These are phyloP conservation scores for Albophoma yamanashiensis DNA, from an alignment of 2,329 filamentous ascomycete genomes.

Conservation along the genomic window DNA sequence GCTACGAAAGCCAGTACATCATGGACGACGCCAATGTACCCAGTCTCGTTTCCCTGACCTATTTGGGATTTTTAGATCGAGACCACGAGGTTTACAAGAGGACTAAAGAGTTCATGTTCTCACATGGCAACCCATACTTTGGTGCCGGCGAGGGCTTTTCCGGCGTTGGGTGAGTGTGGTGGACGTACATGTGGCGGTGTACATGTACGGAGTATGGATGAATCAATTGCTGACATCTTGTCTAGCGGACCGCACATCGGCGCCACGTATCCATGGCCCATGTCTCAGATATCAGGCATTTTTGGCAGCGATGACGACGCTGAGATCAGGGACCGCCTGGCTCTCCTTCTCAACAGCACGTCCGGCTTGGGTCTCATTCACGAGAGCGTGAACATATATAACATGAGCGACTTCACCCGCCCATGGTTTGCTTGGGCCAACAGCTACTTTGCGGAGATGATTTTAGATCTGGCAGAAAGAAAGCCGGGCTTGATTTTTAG, in stretches of 20 bases:
- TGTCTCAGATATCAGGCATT: slow-evolving; percentile 42
- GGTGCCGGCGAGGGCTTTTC: slow-evolving; percentile 11
- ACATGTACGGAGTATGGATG: neutral
- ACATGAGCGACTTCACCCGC: slow-evolving; percentile 27
- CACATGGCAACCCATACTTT: slow-evolving; percentile 70
- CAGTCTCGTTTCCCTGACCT: slow-evolving; percentile 52
- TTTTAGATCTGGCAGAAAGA: slow-evolving; percentile 65
- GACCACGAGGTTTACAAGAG: slow-evolving; percentile 62
- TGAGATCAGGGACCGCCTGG: slow-evolving; percentile 22
- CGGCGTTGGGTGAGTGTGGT: slow-evolving; percentile 13
- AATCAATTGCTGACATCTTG: neutral
- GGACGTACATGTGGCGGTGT: neutral
- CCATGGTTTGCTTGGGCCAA: slow-evolving; percentile 36
- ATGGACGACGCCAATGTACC: slow-evolving; percentile 69
- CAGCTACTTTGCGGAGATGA: slow-evolving; percentile 30
- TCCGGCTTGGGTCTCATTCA: slow-evolving; percentile 34
- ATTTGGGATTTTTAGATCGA: slow-evolving; percentile 47
- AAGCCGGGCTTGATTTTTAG: slow-evolving; percentile 63
- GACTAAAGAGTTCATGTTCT: slow-evolving; percentile 69
- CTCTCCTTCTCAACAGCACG: slow-evolving; percentile 29
- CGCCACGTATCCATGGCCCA: slow-evolving; percentile 43
- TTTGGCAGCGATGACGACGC: slow-evolving; percentile 32
- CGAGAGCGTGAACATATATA: slow-evolving; percentile 34
- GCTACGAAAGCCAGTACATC: slow-evolving; percentile 53
- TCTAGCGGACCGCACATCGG: slow-evolving; percentile 53